These are phyloP conservation scores for Botrytis tulipae DNA, from an alignment of 2,329 filamentous ascomycete genomes.

Conservation along the genomic window DNA sequence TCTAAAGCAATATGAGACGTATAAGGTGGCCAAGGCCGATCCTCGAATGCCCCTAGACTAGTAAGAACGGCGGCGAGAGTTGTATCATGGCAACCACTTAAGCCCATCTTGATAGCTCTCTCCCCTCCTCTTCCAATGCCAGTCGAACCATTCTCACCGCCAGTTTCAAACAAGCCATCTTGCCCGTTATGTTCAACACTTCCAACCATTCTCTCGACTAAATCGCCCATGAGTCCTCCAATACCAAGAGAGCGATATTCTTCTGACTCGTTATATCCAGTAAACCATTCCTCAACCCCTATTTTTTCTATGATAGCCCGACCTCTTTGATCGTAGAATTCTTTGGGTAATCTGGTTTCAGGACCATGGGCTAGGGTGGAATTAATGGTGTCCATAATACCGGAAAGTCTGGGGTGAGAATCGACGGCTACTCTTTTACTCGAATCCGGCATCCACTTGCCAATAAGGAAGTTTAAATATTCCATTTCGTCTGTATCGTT, in stretches of 20 bases:
- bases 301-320: slow-evolving; percentile 69
- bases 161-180: slow-evolving; percentile 52
- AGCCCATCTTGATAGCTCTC: slow-evolving; percentile 64
- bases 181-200: slow-evolving; percentile 56
- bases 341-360: slow-evolving; percentile 71
- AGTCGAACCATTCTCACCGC: slow-evolving; percentile 40
- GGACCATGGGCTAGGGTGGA: slow-evolving; percentile 81
- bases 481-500: slow-evolving; percentile 77
- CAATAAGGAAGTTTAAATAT: slow-evolving; percentile 73
- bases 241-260: slow-evolving; percentile 92
- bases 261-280: slow-evolving; percentile 75
- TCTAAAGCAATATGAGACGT: slow-evolving; percentile 91
- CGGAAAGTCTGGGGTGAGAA: slow-evolving; percentile 76
- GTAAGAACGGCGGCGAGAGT: slow-evolving; percentile 78
- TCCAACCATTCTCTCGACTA: slow-evolving; percentile 72
- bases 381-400: slow-evolving; percentile 94
- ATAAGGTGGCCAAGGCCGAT: slow-evolving; percentile 82
- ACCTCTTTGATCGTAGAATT: slow-evolving; percentile 81
- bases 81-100: slow-evolving; percentile 91
- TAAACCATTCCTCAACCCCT: slow-evolving; percentile 88
- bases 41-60: slow-evolving; percentile 75
- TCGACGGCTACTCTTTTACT: slow-evolving; percentile 74
- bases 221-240: slow-evolving; percentile 78
- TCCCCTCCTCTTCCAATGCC: slow-evolving; percentile 47
- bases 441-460: slow-evolving; percentile 80